These are phyloP conservation scores for Radiomyces spectabilis DNA, from an alignment of 192 early-diverging fungal genomes.

Conservation along the genomic window DNA sequence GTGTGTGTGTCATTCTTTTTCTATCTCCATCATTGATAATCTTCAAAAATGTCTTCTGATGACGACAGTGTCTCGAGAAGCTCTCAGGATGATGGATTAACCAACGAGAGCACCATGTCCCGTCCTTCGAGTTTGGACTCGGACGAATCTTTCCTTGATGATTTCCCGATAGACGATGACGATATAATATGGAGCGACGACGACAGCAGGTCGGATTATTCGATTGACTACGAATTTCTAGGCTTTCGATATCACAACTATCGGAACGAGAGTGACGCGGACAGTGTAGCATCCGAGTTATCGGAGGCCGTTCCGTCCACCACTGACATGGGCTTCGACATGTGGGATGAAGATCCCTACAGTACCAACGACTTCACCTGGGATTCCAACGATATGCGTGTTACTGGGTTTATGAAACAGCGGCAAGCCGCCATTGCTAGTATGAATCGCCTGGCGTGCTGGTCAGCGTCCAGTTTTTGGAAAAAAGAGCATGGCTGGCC, in stretches of 20 bases:
- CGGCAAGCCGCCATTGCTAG: background rate
- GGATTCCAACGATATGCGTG: conserved; percentile 27
- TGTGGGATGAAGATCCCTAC: conserved; percentile 31
- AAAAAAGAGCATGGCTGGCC: conserved; percentile 22
- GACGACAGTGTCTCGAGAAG: no score
- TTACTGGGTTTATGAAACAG: conserved; percentile 14
- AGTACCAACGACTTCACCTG: conserved; percentile 28
- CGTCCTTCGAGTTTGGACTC: no score
- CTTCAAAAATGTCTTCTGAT: no score
- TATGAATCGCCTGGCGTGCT: background rate
- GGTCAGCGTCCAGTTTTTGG: conserved; percentile 23
- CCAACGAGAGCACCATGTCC: no score
- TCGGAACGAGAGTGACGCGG: conserved; percentile 13
- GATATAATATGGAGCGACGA: background rate
- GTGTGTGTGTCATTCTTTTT: no score
- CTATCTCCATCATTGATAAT: no score
- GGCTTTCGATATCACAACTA: conserved; percentile 22
- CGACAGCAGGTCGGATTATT: conserved; percentile 18
- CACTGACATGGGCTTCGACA: conserved; percentile 12
- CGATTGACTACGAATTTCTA: conserved; percentile 26
- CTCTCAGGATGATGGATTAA: no score
- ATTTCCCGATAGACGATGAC: background rate
- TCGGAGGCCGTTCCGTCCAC: background rate
- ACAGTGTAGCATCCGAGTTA: conserved; percentile 22
- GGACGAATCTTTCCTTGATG: background rate